Evolutionary conservation across 2,329 filamentous ascomycete genomes (phyloP).

Genomic region (Neonectria ditissima): DNA sequence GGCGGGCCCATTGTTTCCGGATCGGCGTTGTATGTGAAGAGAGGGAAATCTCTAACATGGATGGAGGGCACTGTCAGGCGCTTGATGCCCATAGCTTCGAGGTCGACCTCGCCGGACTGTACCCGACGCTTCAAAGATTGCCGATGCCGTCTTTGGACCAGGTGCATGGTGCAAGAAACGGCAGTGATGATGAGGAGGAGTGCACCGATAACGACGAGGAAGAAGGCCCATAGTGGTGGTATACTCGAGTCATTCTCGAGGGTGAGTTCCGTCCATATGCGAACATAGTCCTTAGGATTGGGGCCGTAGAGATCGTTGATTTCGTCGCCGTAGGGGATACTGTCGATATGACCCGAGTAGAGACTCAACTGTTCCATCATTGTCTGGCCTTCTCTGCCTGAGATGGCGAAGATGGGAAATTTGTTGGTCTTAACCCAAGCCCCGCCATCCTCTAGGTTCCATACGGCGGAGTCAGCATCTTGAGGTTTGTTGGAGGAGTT

Average conservation of each 20-base stretch:
- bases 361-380: constrained; percentile 78
- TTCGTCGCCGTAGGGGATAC: constrained; percentile 68
- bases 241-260: constrained; percentile 63
- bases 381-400: constrained; percentile 72
- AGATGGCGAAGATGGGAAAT: constrained; percentile 87
- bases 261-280: constrained; percentile 68
- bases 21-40: constrained; percentile 79
- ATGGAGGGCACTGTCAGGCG: constrained; percentile 79
- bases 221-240: constrained; percentile 85
- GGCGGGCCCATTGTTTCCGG: constrained; percentile 54
- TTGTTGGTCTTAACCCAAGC: constrained; percentile 78
- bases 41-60: constrained; percentile 78
- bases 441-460: constrained; percentile 77
- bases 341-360: constrained; percentile 81
- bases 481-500: constrained; percentile 73
- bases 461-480: constrained; percentile 70
- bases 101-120: constrained; percentile 81
- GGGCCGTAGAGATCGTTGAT: constrained; percentile 67
- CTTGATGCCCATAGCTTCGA: constrained; percentile 88
- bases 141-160: constrained; percentile 79
- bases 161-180: constrained; percentile 80
- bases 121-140: constrained; percentile 76
- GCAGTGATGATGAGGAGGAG: constrained; percentile 74
- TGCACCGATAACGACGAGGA: constrained; percentile 77
- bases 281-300: constrained; percentile 68